Base-by-base conservation (phyloP, 2,329 filamentous ascomycete species). In the Talaromyces sp. region DNA sequence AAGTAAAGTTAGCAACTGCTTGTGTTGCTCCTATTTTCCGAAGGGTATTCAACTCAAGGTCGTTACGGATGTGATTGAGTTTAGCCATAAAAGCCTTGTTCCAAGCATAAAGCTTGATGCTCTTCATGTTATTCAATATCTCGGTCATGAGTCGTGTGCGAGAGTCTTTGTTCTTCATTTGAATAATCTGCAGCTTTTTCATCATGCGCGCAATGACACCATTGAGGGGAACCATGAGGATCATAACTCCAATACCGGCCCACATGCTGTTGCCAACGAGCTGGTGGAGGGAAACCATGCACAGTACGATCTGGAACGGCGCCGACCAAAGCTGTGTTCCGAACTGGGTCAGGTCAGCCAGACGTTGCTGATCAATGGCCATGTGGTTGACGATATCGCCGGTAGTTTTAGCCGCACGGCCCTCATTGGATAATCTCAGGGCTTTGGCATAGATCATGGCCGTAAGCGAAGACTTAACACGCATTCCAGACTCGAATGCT, bases 371-470 rank as follows among this genome's bases (percentile, higher is more conserved):
- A 72, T 99, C 94, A 10, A 99, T 93, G 52, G 95, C 94, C 93
- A 99, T 99, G 77, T 96, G 94, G 72, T 99, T 99, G 73, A 99
- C 94, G 70, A 99, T 97, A 70, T 99, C 95, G 60, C 94, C 94
- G 0, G 94, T 99, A 0, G 91, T 90, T 77, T 97, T 97, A 51
- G 87, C 78, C 2, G 92, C 84, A 58, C 93, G 86, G 9, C 94
- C 94, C 76, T 99, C 94, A 68, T 96, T 97, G 5, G 93, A 97
- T 19, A 99, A 81, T 64, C 86, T 88, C 63, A 97, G 82, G 0
- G 92, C 89, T 77, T 99, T 99, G 61, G 88, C 85, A 74, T 99
- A 99, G 65, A 99, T 97, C 61, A 92, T 85, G 1, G 93, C 89
- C 7, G 91, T 93, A 63, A 99, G 78, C 3, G 92, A 88, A 46